Evolutionary conservation across 345 rosid species (phyloP), one percentile per base, ranked within the genome.

Genomic region (Citrus hindsii): DNA sequence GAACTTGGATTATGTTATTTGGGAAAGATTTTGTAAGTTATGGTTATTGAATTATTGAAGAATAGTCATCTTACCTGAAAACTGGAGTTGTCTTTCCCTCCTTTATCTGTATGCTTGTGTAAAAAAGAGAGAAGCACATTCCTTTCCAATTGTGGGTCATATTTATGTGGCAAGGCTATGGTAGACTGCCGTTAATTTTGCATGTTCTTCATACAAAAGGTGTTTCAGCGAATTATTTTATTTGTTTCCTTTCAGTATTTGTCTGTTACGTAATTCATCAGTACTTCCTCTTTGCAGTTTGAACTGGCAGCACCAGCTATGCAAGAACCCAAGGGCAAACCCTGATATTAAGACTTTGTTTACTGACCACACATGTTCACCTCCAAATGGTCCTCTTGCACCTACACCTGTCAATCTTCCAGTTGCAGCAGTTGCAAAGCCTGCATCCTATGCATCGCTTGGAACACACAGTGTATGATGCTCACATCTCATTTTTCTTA

Each of bases 281-380:
- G 53, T 71, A 42, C 71, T 80, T 63, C 76, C 27, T 71, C 18
- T 37, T 76, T 85, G 66, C 88, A 94, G 98, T 77, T 88, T 93
- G 86, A 92, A 92, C 79, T 93, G 98, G 98, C 98, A 93, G 85
- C 98, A 93, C 81, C 96, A 92, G 80, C 84, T 93, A 38, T 93
- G 98, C 83, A 90, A 92, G 89, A 92, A 92, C 77, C 96, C 93
- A 13, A 89, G 93, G 90, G 75, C 92, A 56, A 93, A 93, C 76
- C 98, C 98, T 58, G 96, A 93, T 78, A 93, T 93, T 69, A 91
- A 90, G 82, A 93, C 98, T 38, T 76, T 93, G 80, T 92, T 93
- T 83, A 89, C 81, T 28, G 96, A 93, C 75, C 98, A 93, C 64
- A 51, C 90, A 35, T 93, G 98, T 69, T 42, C 86, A 7, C 95